Evolutionary conservation across 1,284 basidiomycete genomes (phyloP).

Genomic region (Serendipita sp.): DNA sequence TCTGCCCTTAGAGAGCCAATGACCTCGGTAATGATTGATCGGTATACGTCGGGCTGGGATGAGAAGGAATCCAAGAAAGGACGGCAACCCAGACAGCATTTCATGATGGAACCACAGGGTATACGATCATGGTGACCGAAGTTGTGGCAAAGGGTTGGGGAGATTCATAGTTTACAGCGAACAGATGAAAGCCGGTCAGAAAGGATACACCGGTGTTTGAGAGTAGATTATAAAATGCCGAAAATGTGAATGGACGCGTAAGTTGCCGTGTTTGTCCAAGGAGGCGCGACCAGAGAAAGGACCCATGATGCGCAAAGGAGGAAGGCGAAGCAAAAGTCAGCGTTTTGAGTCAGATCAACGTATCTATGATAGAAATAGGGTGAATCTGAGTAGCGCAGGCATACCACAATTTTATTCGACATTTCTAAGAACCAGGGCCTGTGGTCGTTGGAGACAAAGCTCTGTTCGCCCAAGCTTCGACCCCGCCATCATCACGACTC

Average conservation of each 20-base stretch:
- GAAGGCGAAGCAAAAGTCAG: neutral
- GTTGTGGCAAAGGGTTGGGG: too few species aligned
- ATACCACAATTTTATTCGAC: conserved; percentile 87
- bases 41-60: conserved; percentile 80
- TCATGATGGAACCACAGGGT: too few species aligned
- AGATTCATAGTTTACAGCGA: too few species aligned
- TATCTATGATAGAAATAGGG: neutral
- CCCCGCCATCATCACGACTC: neutral
- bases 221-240: too few species aligned
- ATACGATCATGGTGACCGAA: too few species aligned
- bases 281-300: neutral
- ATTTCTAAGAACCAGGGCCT: conserved; percentile 24
- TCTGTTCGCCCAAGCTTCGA: neutral
- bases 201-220: too few species aligned
- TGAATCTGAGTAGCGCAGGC: conserved; percentile 36
- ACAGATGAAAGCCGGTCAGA: too few species aligned
- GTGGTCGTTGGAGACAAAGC: neutral
- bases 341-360: neutral
- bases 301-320: neutral
- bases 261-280: neutral
- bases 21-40: conserved; percentile 93
- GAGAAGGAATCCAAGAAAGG: too few species aligned
- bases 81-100: too few species aligned
- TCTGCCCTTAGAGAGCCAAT: conserved; percentile 78
- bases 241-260: too few species aligned